Evolutionary conservation across 2,329 filamentous ascomycete species (phyloP), one percentile per base, ranked within the genome.

Genomic region (Epichloe brachyelytri): DNA sequence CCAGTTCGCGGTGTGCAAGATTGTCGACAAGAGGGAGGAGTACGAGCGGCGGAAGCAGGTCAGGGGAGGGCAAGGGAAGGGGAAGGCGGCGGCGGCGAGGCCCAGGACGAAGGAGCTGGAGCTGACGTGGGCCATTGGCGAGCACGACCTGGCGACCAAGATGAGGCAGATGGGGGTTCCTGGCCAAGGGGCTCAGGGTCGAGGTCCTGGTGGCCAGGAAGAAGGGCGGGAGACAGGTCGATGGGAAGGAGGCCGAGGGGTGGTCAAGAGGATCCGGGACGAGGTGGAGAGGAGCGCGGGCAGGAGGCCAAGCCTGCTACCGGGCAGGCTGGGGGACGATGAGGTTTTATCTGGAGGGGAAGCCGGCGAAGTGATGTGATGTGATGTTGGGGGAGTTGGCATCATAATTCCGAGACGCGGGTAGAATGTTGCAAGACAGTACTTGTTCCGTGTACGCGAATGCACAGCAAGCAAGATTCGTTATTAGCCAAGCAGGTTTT

Each of bases 51-150:
- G 68, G 53, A 66, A 72, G 56, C 63, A 66, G 47, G 57, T 65
- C 8, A 30, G 41, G 72, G 67, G 22, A 6, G 5, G 22, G 1
- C 19, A 20, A 20, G 22, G 72, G 54, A 71, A 68, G 56, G 69
- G 70, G 55, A 66, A 68, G 58, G 71, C 63, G 56, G 70, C 70
- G 53, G 58, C 59, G 58, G 61, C 68, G 55, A 64, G 66, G 56
- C 54, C 69, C 37, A 74, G 72, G 56, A 63, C 67, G 15, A 96
- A 96, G 70, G 83, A 84, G 62, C 66, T 96, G n/a, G 90, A 96
- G 69, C 59, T 97, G 59, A 91, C 88, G 65, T 97, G 90, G 90
- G 82, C 84, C 36, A 94, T 95, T 60, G 82, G 82, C 54, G 62
- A 67, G 12, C 78, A 91, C 62, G 90, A 96, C 70, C 65, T 95